Base-by-base conservation (phyloP, 2,329 filamentous ascomycete genomes). In the Plectosphaerella plurivora region DNA sequence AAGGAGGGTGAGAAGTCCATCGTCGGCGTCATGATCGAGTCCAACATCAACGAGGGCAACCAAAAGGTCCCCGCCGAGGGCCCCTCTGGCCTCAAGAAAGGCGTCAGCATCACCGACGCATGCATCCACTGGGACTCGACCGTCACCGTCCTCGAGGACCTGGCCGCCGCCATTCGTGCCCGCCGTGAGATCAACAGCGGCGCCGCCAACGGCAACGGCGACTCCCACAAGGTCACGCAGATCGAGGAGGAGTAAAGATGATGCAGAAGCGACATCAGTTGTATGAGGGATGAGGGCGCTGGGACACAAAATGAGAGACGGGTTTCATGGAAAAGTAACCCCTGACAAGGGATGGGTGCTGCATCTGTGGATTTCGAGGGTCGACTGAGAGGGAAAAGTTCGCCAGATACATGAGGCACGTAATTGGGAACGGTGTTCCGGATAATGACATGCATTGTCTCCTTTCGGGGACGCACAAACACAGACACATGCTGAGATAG, bases 11-110 rank as follows among this genome's bases (percentile, higher is more conserved):
- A 99, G 76, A 87, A 83, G 54, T 87, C 84, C 59, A 96, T 99
- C 63, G 83, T 97, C 59, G 94, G 92, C 68, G 91, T 97, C 66
- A 99, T 99, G 93, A 96, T 99, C 63, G 93, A 99, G 78, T 96
- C 91, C 66, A 93, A 97, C 74, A 93, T 97, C 78, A 85, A 93
- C 71, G 94, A 96, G 74, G 82, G 84, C 59, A 90, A 86, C 78
- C 88, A 91, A 67, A 96, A 96, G 77, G 89, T 96, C 1, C 91
- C 91, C 1, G 70, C 85, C 1, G 90, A 95, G 71, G 93, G 92
- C 9, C 88, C 88, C 8, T 69, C 83, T 1, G 88, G 73, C 8
- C 79, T 97, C 49, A 89, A 91, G 78, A 91, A 89, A 73, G 92
- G 92, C 60, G 88, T 97, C 64, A 93, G 88, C 71, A 97, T 97